These are phyloP conservation scores for Rutstroemia sp. DNA, from an alignment of 2,329 filamentous ascomycete species.

Conservation along the genomic window DNA sequence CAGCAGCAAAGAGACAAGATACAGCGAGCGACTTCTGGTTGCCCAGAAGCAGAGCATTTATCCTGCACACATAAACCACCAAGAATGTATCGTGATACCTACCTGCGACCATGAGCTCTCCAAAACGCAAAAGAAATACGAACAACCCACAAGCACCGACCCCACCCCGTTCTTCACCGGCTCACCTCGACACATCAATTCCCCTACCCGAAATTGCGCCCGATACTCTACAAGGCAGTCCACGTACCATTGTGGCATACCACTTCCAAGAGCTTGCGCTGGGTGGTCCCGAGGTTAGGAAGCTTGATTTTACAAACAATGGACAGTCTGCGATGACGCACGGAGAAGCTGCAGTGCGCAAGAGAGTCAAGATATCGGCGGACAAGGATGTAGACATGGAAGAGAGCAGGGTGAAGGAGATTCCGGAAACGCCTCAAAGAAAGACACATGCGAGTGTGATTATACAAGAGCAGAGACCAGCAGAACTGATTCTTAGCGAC, in stretches of 20 bases:
- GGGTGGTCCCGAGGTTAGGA: slow-evolving; percentile 13
- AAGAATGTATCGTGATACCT: neutral
- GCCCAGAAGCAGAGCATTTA: neutral
- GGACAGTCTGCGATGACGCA: neutral
- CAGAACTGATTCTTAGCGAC: slow-evolving; percentile 13
- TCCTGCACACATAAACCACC: neutral
- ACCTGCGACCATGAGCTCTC: slow-evolving; percentile 9
- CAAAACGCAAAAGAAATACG: slow-evolving; percentile 14
- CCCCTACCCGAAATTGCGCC: slow-evolving; percentile 6
- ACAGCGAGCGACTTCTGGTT: too few relatives aligned
- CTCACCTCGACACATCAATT: slow-evolving; percentile 4
- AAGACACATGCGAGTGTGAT: slow-evolving; percentile 13
- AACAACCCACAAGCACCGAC: slow-evolving; percentile 3
- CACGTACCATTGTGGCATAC: slow-evolving; percentile 27
- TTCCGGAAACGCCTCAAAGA: slow-evolving; percentile 11
- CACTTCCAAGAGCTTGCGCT: slow-evolving; percentile 27
- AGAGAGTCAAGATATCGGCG: slow-evolving; percentile 18
- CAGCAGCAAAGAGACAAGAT: too few relatives aligned
- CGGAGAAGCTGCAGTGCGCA: slow-evolving; percentile 19
- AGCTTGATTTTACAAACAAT: slow-evolving; percentile 17
- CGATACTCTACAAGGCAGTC: slow-evolving; percentile 14
- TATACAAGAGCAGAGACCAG: slow-evolving; percentile 7
- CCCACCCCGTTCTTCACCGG: slow-evolving; percentile 6
- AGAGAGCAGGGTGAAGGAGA: slow-evolving; percentile 9
- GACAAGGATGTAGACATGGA: slow-evolving; percentile 4